A percentile compares a stretch with the other conserved stretches of the same genome.
Conservation (phyloP, 345 rosid genomes). For the Barbarea vulgaris region DNA sequence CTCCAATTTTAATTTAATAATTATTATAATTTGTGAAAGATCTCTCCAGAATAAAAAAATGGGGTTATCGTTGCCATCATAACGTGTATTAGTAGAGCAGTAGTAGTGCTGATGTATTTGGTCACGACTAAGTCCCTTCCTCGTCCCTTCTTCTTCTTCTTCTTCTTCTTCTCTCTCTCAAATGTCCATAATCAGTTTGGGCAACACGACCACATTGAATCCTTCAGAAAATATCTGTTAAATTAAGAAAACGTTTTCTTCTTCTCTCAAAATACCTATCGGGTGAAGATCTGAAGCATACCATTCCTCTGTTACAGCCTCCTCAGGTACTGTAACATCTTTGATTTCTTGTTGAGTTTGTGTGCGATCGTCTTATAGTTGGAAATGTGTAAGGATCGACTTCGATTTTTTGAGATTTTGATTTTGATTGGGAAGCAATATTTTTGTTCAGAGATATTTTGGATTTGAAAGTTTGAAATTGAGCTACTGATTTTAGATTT, state of each 20-base stretch:
- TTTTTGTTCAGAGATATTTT: not conserved
- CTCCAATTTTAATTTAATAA: not conserved
- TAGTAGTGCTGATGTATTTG: slow-evolving; percentile 52
- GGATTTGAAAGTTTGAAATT: slow-evolving; percentile 2
- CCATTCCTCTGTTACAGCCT: slow-evolving; percentile 35
- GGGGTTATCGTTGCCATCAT: slow-evolving; percentile 34
- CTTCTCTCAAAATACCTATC: not conserved
- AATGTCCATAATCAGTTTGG: slow-evolving; percentile 31
- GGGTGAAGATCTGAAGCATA: slow-evolving; percentile 32
- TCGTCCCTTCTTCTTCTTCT: slow-evolving; percentile 30
- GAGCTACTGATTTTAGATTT: not conserved
- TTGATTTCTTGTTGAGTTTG: not conserved
- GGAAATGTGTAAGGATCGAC: not conserved
- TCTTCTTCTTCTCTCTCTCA: slow-evolving; percentile 4
- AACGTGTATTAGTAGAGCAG: slow-evolving; percentile 36
- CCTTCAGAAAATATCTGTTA: not conserved
- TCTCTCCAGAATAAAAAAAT: slow-evolving; percentile 33
- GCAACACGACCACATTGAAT: slow-evolving; percentile 30
- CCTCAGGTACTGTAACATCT: slow-evolving; percentile 28
- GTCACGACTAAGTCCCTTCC: slow-evolving; percentile 53
- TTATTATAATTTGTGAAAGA: slow-evolving; percentile 16
- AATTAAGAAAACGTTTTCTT: slow-evolving; percentile 25
- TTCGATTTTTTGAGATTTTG: slow-evolving; percentile 2
- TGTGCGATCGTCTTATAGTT: not conserved
- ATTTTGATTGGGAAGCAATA: not conserved